Conservation (phyloP, 192 early-diverging fungal species). For the Coemansia furcata region DNA sequence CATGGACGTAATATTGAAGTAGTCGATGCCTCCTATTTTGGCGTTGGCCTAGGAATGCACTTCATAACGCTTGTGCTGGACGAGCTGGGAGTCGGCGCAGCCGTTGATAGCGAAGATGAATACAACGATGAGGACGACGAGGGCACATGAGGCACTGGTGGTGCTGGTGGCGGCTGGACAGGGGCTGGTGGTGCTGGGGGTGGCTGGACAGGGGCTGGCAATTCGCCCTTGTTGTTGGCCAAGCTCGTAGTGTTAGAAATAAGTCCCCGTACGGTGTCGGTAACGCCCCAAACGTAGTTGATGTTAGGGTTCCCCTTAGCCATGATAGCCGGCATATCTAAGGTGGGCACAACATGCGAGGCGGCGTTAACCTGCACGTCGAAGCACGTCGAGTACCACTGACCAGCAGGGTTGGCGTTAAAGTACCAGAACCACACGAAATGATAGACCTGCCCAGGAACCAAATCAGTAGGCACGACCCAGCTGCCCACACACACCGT, state of each 20-base stretch:
- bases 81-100: neutral
- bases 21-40: neutral
- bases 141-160: neutral
- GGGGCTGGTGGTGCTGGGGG: neutral
- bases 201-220: neutral
- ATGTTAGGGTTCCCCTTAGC: slow-evolving; percentile 13
- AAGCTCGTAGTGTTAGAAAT: slow-evolving; percentile 20
- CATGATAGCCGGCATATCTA: slow-evolving; percentile 10
- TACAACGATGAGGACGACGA: neutral
- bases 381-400: slow-evolving; percentile 66
- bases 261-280: slow-evolving; percentile 2
- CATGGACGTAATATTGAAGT: neutral
- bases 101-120: neutral
- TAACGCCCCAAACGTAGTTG: slow-evolving; percentile 27
- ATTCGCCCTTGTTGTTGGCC: neutral
- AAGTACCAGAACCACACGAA: slow-evolving; percentile 66
- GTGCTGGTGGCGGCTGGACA: neutral
- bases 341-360: slow-evolving; percentile 21
- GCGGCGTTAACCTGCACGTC: slow-evolving; percentile 39
- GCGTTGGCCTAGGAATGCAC: slow-evolving; percentile 3
- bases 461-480: slow-evolving; percentile 52
- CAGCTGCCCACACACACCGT: slow-evolving; percentile 54
- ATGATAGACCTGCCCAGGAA: slow-evolving; percentile 50
- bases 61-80: neutral
- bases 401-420: slow-evolving; percentile 57